phyloP scores from a whole-genome alignment of 305 asterid species.

The Plantago coronopus region DNA sequence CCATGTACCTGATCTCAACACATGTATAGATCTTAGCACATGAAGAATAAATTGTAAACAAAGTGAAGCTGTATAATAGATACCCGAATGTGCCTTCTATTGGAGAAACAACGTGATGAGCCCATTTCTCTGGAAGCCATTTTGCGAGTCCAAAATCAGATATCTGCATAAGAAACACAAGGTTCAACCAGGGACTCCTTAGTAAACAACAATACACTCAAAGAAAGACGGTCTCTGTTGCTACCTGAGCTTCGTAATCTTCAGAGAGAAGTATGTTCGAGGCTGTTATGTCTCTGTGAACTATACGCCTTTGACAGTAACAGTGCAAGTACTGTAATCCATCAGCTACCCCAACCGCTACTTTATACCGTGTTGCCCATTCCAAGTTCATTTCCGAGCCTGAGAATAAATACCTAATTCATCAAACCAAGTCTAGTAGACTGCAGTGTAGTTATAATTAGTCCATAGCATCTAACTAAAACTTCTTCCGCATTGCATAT shows the following conservation, averaged over 20 bases:
- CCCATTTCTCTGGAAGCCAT: slow-evolving; percentile 96
- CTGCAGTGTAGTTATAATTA: background rate
- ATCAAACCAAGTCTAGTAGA: slow-evolving; percentile 14
- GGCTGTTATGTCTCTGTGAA: slow-evolving; percentile 96
- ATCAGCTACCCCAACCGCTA: slow-evolving; percentile 78
- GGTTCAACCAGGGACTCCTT: slow-evolving; percentile 3
- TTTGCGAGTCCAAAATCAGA: slow-evolving; percentile 96
- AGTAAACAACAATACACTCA: background rate
- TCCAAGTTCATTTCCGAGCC: slow-evolving; percentile 51
- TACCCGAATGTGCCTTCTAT: slow-evolving; percentile 99
- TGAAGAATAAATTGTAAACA: background rate
- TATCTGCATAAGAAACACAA: slow-evolving; percentile 52
- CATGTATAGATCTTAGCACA: slow-evolving; percentile 10
- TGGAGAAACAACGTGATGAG: slow-evolving; percentile 84
- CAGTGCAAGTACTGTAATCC: slow-evolving; percentile 84
- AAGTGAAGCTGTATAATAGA: background rate
- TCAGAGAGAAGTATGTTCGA: slow-evolving; percentile 84
- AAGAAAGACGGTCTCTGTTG: background rate
- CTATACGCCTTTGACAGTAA: slow-evolving; percentile 75
- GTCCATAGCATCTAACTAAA: background rate
- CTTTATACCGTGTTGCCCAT: slow-evolving; percentile 67
- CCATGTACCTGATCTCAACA: slow-evolving; percentile 68
- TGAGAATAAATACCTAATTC: slow-evolving; percentile 31
- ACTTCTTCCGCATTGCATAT: too few relatives aligned
- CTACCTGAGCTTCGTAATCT: slow-evolving; percentile 77